A percentile compares a stretch with the other conserved stretches of the same genome.
Conservation (phyloP, 306 rosid genomes). For the Pyrus pyrifolia region DNA sequence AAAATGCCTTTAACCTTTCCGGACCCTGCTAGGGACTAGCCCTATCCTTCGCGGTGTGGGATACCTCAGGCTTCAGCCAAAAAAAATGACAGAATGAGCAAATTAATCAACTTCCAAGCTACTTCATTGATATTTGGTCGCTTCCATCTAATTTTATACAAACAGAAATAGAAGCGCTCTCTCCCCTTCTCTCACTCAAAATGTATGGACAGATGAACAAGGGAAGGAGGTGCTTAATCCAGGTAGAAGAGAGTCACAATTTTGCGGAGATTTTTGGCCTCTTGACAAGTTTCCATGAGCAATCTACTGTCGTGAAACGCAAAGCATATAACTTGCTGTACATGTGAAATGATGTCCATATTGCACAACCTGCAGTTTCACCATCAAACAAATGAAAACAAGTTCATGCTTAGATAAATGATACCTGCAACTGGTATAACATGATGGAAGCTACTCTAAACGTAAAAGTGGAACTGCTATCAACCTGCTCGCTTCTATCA, state of each 20-base stretch:
- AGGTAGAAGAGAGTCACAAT: slow-evolving; percentile 96
- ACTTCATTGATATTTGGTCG: neutral
- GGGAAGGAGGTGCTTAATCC: slow-evolving; percentile 34
- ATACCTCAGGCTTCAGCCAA: no score
- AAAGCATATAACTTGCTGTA: slow-evolving; percentile 98
- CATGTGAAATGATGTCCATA: slow-evolving; percentile 93
- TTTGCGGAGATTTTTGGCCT: slow-evolving; percentile 87
- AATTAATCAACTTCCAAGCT: slow-evolving; percentile 15
- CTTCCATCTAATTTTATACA: slow-evolving; percentile 47
- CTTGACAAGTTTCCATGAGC: slow-evolving; percentile 99
- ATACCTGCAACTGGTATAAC: neutral
- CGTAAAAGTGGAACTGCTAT: slow-evolving; percentile 7
- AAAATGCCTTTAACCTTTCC: no score
- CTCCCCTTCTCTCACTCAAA: slow-evolving; percentile 19
- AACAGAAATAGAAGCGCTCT: slow-evolving; percentile 16
- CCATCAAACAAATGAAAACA: slow-evolving; percentile 1
- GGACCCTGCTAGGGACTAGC: no score
- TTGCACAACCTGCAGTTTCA: slow-evolving; percentile 80
- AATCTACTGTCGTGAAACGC: slow-evolving; percentile 94
- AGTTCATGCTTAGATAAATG: neutral
- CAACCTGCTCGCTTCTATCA: slow-evolving; percentile 98
- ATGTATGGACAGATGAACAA: slow-evolving; percentile 33
- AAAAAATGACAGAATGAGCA: neutral
- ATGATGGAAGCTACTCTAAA: neutral
- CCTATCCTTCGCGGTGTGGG: no score